Evolutionary conservation across 306 rosid genomes (phyloP).

Genomic region (Canavalia ensiformis): DNA sequence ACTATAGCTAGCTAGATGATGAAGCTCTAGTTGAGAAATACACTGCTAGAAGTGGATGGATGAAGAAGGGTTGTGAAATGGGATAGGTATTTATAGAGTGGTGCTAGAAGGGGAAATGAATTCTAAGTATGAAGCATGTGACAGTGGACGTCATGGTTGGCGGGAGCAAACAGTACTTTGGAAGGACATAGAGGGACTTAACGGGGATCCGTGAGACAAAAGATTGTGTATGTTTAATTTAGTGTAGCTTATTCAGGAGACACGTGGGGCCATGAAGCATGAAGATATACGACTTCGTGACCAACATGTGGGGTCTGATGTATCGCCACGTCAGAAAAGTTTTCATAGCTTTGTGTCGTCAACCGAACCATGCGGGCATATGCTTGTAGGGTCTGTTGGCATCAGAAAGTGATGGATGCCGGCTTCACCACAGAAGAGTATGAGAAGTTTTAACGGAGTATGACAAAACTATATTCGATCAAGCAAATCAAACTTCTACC

Average conservation of each 20-base stretch:
- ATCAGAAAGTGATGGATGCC: constrained; percentile 55
- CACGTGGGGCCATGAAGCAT: constrained; percentile 61
- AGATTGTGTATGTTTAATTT: not conserved
- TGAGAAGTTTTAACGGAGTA: not conserved
- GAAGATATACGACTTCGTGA: not conserved
- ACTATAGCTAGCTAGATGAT: not conserved
- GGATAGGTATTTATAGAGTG: constrained; percentile 53
- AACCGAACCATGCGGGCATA: constrained; percentile 45
- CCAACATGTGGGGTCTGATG: constrained; percentile 56
- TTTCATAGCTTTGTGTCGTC: constrained; percentile 22
- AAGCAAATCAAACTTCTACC: too few species aligned
- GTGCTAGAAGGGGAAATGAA: not conserved
- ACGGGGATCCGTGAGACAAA: constrained; percentile 31
- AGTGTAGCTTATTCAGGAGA: constrained; percentile 20
- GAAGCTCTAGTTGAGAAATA: not conserved
- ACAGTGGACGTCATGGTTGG: constrained; percentile 10
- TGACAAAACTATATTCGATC: too few species aligned
- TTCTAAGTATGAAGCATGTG: constrained; percentile 19
- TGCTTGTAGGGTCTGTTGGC: constrained; percentile 43
- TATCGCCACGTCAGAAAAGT: constrained; percentile 57
- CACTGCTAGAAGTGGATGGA: not conserved
- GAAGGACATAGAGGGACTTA: constrained; percentile 36
- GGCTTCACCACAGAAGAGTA: constrained; percentile 44
- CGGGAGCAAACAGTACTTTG: constrained; percentile 36
- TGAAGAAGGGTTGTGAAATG: not conserved